Percentiles rank a stretch among this genome's conserved stretches.
These are phyloP conservation scores for Ricinus communis DNA, from an alignment of 345 rosid genomes.

Conservation along the genomic window DNA sequence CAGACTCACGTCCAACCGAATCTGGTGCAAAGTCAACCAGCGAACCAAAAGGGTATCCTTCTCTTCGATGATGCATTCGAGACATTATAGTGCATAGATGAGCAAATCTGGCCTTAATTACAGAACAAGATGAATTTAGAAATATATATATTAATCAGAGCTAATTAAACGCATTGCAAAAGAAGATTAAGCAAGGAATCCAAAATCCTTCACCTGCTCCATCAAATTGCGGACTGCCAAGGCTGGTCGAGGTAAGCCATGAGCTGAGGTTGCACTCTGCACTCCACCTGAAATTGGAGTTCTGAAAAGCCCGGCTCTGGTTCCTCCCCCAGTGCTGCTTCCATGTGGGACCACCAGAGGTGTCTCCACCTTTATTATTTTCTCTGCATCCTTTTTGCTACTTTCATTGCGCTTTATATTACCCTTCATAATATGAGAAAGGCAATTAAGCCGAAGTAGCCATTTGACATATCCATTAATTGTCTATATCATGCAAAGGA, in stretches of 20 bases:
- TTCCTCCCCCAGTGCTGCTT: slow-evolving; percentile 61
- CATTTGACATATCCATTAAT: slow-evolving; percentile 31
- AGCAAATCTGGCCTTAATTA: slow-evolving; percentile 88
- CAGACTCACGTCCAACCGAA: slow-evolving; percentile 79
- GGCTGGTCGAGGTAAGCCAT: slow-evolving; percentile 89
- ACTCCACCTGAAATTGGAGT: slow-evolving; percentile 99
- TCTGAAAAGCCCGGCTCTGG: slow-evolving; percentile 86
- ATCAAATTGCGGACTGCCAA: slow-evolving; percentile 94
- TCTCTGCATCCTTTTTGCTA: slow-evolving; percentile 39
- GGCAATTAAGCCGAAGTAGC: slow-evolving; percentile 37
- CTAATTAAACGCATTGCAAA: neutral
- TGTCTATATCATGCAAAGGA: slow-evolving; percentile 18
- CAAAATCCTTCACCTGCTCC: slow-evolving; percentile 68
- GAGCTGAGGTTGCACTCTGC: slow-evolving; percentile 96
- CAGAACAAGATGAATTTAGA: slow-evolving; percentile 14
- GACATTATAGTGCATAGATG: slow-evolving; percentile 97
- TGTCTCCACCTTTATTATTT: slow-evolving; percentile 46
- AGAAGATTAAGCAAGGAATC: slow-evolving; percentile 9
- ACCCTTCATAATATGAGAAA: slow-evolving; percentile 57
- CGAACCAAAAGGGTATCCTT: slow-evolving; percentile 96
- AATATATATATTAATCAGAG: neutral
- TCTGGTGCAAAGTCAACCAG: slow-evolving; percentile 96
- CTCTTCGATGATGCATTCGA: slow-evolving; percentile 93
- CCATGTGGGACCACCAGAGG: slow-evolving; percentile 48
- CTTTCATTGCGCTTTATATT: slow-evolving; percentile 31